phyloP scores from a whole-genome alignment of 2,329 filamentous ascomycete species.

The Colletotrichum melonis region DNA sequence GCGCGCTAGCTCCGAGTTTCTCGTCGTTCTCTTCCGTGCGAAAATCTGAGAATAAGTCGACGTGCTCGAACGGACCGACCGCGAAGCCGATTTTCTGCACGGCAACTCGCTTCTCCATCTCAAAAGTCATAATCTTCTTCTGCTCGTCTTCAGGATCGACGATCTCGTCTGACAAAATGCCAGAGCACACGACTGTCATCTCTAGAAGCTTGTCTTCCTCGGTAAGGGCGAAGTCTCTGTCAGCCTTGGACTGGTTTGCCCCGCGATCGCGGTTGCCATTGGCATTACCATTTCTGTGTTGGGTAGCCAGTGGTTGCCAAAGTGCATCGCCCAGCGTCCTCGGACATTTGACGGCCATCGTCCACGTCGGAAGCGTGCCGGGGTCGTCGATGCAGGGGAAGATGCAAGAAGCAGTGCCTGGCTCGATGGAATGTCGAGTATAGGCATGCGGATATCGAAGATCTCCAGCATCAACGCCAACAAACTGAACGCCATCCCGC shows the following conservation, averaged over 20 bases:
- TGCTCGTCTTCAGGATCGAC: constrained; percentile 80
- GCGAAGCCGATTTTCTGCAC: constrained; percentile 94
- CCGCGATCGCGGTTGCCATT: constrained; percentile 44
- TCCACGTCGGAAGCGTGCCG: constrained; percentile 85
- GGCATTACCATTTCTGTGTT: constrained; percentile 46
- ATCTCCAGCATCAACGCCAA: constrained; percentile 84
- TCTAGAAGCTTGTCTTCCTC: constrained; percentile 91
- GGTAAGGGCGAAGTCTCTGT: constrained; percentile 56
- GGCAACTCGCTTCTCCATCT: constrained; percentile 78
- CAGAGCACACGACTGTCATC: constrained; percentile 91
- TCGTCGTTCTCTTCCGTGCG: constrained; percentile 93
- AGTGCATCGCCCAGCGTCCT: constrained; percentile 86
- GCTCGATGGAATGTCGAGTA: constrained; percentile 82
- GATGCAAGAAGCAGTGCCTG: constrained; percentile 84
- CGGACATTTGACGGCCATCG: constrained; percentile 86
- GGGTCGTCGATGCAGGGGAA: constrained; percentile 95
- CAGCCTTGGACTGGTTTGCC: constrained; percentile 54
- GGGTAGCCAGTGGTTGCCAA: constrained; percentile 57
- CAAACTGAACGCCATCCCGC: constrained; percentile 91
- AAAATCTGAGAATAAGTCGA: constrained; percentile 86
- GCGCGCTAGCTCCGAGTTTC: constrained; percentile 86
- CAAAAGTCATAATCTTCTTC: constrained; percentile 90
- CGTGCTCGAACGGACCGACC: constrained; percentile 92
- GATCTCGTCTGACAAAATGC: constrained; percentile 86
- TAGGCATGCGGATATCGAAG: constrained; percentile 91